phyloP scores from a whole-genome alignment of 768 basidiomycete genomes.

The Amanita pseudoporphyria region DNA sequence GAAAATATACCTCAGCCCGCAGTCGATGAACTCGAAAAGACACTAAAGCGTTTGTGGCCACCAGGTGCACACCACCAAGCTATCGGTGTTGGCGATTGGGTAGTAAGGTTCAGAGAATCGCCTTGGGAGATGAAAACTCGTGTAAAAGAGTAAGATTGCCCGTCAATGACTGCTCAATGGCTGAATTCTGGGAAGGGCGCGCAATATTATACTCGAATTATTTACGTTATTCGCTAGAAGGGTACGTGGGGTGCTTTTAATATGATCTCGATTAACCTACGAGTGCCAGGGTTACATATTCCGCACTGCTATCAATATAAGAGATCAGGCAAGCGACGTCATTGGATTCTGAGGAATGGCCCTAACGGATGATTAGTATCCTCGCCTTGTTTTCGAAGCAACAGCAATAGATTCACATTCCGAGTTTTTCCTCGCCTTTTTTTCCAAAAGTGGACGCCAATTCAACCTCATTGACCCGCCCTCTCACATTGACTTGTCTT shows the following conservation, averaged over 20 bases:
- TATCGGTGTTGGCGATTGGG: constrained; percentile 27
- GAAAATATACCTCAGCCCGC: constrained; percentile 42
- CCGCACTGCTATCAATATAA: constrained; percentile 49
- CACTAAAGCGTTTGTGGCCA: constrained; percentile 51
- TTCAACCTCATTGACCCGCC: constrained; percentile 40
- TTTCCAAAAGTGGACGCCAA: constrained; percentile 52
- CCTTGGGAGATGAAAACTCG: constrained; percentile 59
- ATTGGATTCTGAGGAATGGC: background rate
- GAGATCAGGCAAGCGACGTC: constrained; percentile 35
- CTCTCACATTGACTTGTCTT: constrained; percentile 27
- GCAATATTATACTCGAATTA: constrained; percentile 48
- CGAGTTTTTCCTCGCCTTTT: constrained; percentile 55
- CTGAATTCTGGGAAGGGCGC: constrained; percentile 31
- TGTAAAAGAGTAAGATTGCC: constrained; percentile 42
- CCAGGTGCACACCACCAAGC: constrained; percentile 44
- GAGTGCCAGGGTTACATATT: constrained; percentile 59
- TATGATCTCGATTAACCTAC: constrained; percentile 5
- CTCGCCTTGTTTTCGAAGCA: constrained; percentile 61
- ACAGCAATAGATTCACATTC: constrained; percentile 36
- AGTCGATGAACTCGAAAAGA: constrained; percentile 47
- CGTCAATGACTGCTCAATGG: background rate
- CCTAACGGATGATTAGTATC: constrained; percentile 23
- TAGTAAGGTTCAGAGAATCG: constrained; percentile 51
- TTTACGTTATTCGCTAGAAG: constrained; percentile 51
- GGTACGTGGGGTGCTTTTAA: constrained; percentile 26